Base-by-base conservation (phyloP, 805 yeast species). In the Starmerella kuoi region DNA sequence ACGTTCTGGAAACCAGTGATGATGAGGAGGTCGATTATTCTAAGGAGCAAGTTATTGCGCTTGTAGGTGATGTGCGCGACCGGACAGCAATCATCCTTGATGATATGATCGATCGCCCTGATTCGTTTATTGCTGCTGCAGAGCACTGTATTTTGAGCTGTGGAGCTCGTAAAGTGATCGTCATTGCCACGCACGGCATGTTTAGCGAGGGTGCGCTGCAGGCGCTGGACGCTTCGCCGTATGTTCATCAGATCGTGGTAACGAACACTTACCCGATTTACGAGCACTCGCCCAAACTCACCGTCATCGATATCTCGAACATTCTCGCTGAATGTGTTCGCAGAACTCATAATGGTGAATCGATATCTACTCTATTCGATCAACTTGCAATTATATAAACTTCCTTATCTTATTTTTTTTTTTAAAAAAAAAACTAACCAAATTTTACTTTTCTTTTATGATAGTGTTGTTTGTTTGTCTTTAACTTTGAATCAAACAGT, bases 271-370 rank as follows among this genome's bases (percentile, higher is more conserved):
- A 85, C 57, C 98, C 99, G 44, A 82, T 88, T 39, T 66, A 79
- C 17, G 72, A 72, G 50, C 69, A 67, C 38, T 70, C 78, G 49
- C 66, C 74, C 45, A 91, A 91, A 62, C 69, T 91, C 54, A 77
- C 76, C 14, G 80, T 85, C 38, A 86, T 91, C 55, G 98, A 91
- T 58, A 93, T 91, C 38, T 81, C 95, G 47, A 81, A 94, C 17
- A 86, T 91, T 41, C 82, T 91, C 58, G 97, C 97, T 27, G 99
- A 91, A 68, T 91, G 97, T 64, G 88, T 91, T 48, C 79, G 99
- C 67, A 81, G 99, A 68, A 95, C 91, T 60, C 99, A 91, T 62
- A 87, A 88, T 56, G 99, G 98, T 61, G 97, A 88, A 67, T 80
- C 93, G 55, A 87, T 88, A 48, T 83, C 95, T 31, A 94, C 87